Conservation (phyloP, 2,329 filamentous ascomycete species). For the Aaosphaeria pasadenensis region DNA sequence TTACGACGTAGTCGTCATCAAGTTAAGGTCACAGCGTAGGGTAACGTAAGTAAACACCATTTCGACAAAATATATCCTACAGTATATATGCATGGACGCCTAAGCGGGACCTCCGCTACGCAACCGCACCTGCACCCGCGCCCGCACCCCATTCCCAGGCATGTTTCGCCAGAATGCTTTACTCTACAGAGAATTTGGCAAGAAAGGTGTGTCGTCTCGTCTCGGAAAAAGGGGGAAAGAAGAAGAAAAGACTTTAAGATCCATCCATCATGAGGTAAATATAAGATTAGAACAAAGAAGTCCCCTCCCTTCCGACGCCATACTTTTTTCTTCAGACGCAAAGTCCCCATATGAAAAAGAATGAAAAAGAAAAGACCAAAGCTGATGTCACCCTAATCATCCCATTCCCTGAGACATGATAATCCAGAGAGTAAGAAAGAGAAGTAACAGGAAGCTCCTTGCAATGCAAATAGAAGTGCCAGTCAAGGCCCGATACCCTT, state of each 20-base stretch:
- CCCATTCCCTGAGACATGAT: neutral
- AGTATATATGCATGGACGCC: constrained; percentile 14
- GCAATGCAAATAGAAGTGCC: constrained; percentile 12
- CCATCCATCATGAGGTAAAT: neutral
- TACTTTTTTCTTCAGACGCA: neutral
- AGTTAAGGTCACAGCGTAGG: too few species aligned
- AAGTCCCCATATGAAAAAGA: too few species aligned
- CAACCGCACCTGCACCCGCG: neutral
- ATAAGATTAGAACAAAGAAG: too few species aligned
- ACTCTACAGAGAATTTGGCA: constrained; percentile 11
- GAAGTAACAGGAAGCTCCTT: constrained; percentile 3
- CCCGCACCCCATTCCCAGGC: neutral
- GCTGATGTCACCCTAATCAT: neutral
- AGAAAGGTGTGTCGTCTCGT: too few species aligned
- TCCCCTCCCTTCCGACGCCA: neutral
- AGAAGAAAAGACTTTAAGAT: neutral
- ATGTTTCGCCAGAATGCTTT: neutral
- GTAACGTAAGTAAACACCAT: constrained; percentile 4
- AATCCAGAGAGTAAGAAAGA: neutral
- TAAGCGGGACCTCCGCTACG: neutral
- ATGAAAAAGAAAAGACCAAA: neutral
- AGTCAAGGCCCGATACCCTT: constrained; percentile 11
- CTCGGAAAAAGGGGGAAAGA: neutral
- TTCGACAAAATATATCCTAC: constrained; percentile 18
- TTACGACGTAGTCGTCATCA: too few species aligned